Percentiles rank a stretch among this genome's conserved stretches.
phyloP scores from a whole-genome alignment of 805 yeast genomes.

The Wickerhamomyces chaumierensis region DNA sequence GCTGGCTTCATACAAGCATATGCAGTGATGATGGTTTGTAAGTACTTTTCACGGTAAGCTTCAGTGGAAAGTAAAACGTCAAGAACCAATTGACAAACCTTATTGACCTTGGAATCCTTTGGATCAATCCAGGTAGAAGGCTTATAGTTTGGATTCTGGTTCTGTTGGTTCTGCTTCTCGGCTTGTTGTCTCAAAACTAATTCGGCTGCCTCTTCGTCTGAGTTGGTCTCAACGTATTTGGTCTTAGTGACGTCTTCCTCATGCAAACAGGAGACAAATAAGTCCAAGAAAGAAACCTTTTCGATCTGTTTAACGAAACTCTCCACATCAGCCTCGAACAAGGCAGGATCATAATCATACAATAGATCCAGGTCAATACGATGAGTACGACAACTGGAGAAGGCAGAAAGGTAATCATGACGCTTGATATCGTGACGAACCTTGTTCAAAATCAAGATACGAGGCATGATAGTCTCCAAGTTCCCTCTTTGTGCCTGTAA shows the following conservation, averaged over 20 bases:
- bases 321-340: constrained; percentile 54
- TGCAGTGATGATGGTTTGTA: constrained; percentile 79
- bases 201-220: constrained; percentile 20
- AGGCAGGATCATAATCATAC: constrained; percentile 74
- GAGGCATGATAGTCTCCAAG: constrained; percentile 84
- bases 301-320: constrained; percentile 60
- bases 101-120: constrained; percentile 52
- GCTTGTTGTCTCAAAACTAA: constrained; percentile 22
- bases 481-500: constrained; percentile 96
- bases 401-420: constrained; percentile 59
- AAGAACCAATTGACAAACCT: constrained; percentile 63
- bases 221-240: constrained; percentile 66
- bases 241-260: constrained; percentile 80
- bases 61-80: constrained; percentile 37
- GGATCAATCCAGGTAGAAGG: constrained; percentile 20
- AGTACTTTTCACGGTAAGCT: constrained; percentile 41
- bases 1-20: constrained; percentile 90
- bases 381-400: constrained; percentile 75
- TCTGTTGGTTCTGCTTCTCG: constrained; percentile 25
- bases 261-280: constrained; percentile 75
- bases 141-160: constrained; percentile 24
- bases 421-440: constrained; percentile 60
- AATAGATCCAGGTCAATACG: constrained; percentile 84
- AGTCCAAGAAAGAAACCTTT: constrained; percentile 66
- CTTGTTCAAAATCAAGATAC: constrained; percentile 80